Conservation (phyloP, 2,329 filamentous ascomycete species). For the Fusarium pseudocircinatum region DNA sequence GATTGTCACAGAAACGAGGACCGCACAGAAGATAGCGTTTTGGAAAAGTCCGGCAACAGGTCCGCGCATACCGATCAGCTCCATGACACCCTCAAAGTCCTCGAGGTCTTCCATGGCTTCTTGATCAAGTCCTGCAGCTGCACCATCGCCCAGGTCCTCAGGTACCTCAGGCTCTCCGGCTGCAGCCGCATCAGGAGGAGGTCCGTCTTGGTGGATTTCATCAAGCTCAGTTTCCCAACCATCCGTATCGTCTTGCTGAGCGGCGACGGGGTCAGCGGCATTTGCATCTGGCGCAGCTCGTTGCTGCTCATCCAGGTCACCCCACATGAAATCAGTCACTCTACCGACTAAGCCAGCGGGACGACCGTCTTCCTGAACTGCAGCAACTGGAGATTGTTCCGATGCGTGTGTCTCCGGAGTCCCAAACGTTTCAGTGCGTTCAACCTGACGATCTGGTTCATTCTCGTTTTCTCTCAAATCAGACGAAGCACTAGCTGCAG, state of each 20-base stretch:
- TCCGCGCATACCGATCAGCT: slow-evolving; percentile 95
- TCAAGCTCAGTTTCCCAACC: slow-evolving; percentile 53
- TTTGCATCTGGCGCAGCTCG: slow-evolving; percentile 50
- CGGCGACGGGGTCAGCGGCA: slow-evolving; percentile 53
- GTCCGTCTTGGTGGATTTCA: slow-evolving; percentile 46
- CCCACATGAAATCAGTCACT: slow-evolving; percentile 71
- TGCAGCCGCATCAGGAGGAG: slow-evolving; percentile 39
- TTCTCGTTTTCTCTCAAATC: not conserved
- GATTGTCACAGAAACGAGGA: slow-evolving; percentile 88
- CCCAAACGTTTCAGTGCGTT: not conserved
- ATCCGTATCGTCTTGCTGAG: slow-evolving; percentile 47
- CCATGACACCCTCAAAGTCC: slow-evolving; percentile 95
- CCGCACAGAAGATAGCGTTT: slow-evolving; percentile 92
- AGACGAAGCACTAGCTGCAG: not conserved
- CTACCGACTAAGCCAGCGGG: slow-evolving; percentile 42
- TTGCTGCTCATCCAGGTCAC: slow-evolving; percentile 56
- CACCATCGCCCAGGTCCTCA: slow-evolving; percentile 70
- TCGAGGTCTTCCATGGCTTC: slow-evolving; percentile 86
- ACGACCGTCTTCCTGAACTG: slow-evolving; percentile 23
- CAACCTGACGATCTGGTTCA: not conserved
- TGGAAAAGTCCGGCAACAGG: slow-evolving; percentile 90
- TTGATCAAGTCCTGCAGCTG: slow-evolving; percentile 74
- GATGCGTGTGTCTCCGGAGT: slow-evolving; percentile 3
- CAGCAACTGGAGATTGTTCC: slow-evolving; percentile 9
- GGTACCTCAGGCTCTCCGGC: slow-evolving; percentile 39